Base-by-base conservation (phyloP, 345 rosid species). In the Citrus glauca region DNA sequence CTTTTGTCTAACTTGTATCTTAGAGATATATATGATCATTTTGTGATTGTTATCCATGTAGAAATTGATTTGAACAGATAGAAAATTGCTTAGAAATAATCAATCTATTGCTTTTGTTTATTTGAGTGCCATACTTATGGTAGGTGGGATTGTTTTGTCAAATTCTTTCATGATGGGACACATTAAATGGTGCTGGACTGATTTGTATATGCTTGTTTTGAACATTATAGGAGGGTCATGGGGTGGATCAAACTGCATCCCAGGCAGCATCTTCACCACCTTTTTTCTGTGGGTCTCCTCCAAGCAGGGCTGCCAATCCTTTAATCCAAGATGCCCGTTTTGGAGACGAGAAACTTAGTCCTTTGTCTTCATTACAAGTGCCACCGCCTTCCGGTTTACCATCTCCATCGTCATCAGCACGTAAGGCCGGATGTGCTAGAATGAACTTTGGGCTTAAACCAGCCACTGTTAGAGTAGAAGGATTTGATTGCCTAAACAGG, bases 391-490 rank as follows among this genome's bases (percentile, higher is more conserved):
- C 93, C 0, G 88, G 85, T 67, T 75, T 85, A 45, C 71, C 88
- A 0, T 88, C 96, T 37, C 86, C 92, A 8, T 85, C 98, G 17
- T 73, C 97, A 33, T 79, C 98, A 53, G 82, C 97, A 62, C 87
- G 83, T 66, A 90, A 87, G 76, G 94, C 87, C 65, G 90, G 97
- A 73, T 94, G 94, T 73, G 91, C 62, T 40, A 84, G 95, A 69
- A 80, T 89, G 91, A 92, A 88, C 42, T 89, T 92, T 30, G 99
- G 99, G 79, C 88, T 86, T 30, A 94, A 91, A 80, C 90, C 94
- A 5, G 97, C 95, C 7, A 87, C 95, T 9, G 97, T 94, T 96
- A 94, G 98, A 87, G 95, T 96, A 90, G 99, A 96, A 94, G 99
- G 99, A 77, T 96, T 96, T 63, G 95, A 94, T 87, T 96, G 99